These are phyloP conservation scores for Solanum paucissectum DNA, from an alignment of 257 asterid genomes.

Conservation along the genomic window DNA sequence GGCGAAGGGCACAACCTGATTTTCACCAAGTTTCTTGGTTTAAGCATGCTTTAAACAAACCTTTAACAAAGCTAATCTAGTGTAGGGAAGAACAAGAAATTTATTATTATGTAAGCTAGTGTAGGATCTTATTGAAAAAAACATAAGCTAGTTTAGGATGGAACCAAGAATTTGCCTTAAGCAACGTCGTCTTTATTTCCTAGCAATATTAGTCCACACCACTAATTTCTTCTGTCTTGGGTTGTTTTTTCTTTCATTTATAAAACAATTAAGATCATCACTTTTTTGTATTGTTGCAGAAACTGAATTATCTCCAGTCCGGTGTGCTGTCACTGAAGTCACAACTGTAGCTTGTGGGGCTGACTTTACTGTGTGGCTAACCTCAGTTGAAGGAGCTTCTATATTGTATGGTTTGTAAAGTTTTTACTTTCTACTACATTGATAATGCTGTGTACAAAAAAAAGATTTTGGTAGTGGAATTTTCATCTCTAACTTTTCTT, in stretches of 20 bases:
- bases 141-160: background rate
- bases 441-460: background rate
- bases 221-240: background rate
- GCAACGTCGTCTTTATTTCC: background rate
- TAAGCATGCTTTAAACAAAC: background rate
- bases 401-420: conserved; percentile 65
- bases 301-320: conserved; percentile 69
- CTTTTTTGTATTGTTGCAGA: conserved; percentile 36
- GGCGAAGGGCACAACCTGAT: background rate
- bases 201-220: background rate
- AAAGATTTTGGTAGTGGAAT: background rate
- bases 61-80: background rate
- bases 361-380: conserved; percentile 93
- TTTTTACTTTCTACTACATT: background rate
- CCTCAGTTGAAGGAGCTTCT: conserved; percentile 81
- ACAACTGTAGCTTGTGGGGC: conserved; percentile 68
- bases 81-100: background rate
- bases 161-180: background rate
- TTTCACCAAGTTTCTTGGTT: background rate
- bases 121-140: background rate
- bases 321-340: conserved; percentile 59
- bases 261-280: background rate
- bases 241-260: background rate
- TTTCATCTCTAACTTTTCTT: background rate
- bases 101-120: background rate